Percentiles rank a stretch among this genome's conserved stretches.
Evolutionary conservation across 352 stramenopile species (phyloP).

Genomic region (Phytophthora ramorum): DNA sequence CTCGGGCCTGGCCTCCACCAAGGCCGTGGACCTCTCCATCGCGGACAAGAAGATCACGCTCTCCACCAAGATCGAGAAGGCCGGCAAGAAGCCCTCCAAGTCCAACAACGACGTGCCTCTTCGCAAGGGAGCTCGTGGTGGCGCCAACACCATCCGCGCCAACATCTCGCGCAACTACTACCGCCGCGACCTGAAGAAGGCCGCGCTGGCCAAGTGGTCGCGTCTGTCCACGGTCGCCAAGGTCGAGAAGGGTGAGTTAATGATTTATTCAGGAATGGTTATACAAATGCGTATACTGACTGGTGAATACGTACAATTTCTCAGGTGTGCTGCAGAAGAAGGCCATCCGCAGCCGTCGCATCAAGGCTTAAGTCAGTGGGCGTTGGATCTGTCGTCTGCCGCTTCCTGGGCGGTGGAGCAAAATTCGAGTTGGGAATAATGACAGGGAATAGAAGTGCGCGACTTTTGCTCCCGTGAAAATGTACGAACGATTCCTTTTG

Average conservation of each 20-base stretch:
- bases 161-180: conserved; percentile 92
- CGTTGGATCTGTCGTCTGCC: conserved; percentile 21
- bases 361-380: conserved; percentile 70
- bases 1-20: conserved; percentile 94
- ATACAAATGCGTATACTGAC: conserved; percentile 4
- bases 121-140: conserved; percentile 84
- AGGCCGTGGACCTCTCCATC: conserved; percentile 92
- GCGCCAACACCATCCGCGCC: conserved; percentile 87
- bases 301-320: conserved; percentile 1
- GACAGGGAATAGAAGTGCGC: conserved; percentile 48
- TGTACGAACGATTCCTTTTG: conserved; percentile 21
- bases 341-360: conserved; percentile 81
- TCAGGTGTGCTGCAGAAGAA: conserved; percentile 82
- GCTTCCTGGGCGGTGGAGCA: conserved; percentile 12
- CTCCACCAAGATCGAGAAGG: conserved; percentile 86
- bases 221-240: conserved; percentile 87
- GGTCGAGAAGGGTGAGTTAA: conserved; percentile 83
- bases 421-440: conserved; percentile 62
- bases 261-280: background rate
- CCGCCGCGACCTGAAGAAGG: conserved; percentile 87
- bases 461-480: conserved; percentile 42
- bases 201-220: conserved; percentile 87
- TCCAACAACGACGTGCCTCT: conserved; percentile 76
- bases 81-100: conserved; percentile 73
- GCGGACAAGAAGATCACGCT: conserved; percentile 89